phyloP scores from a whole-genome alignment of 768 basidiomycete genomes.

The Cystofilobasidium ferigula region DNA sequence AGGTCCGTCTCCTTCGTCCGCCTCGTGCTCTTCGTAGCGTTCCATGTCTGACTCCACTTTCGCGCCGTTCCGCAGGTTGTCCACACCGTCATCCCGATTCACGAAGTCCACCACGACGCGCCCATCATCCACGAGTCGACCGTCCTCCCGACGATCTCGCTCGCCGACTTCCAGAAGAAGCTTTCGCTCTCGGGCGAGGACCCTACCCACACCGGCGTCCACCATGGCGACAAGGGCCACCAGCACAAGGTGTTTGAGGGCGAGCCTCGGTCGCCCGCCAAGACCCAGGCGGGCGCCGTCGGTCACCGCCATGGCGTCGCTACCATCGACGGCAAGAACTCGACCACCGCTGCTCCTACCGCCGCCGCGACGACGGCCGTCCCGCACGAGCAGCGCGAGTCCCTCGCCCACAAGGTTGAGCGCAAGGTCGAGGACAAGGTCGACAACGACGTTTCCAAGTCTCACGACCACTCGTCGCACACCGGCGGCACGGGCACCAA shows the following conservation, averaged over 20 bases:
- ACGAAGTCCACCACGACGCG: conserved; percentile 39
- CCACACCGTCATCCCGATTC: conserved; percentile 39
- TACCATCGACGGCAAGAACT: not conserved
- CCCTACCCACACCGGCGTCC: not conserved
- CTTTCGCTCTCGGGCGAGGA: conserved; percentile 1
- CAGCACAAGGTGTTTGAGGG: conserved; percentile 19
- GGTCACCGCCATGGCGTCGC: not conserved
- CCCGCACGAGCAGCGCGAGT: no score
- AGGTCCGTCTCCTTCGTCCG: no score
- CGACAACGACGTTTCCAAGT: no score
- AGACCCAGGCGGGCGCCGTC: not conserved
- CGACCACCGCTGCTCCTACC: no score
- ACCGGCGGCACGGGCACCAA: no score
- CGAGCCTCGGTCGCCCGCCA: not conserved
- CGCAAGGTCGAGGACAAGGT: no score
- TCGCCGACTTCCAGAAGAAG: conserved; percentile 22
- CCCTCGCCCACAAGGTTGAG: no score
- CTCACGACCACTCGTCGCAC: no score
- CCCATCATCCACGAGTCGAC: conserved; percentile 28
- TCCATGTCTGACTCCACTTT: no score
- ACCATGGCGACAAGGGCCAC: conserved; percentile 13
- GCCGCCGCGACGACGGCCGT: no score
- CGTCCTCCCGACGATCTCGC: conserved; percentile 15
- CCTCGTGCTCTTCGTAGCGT: no score
- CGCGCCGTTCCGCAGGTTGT: no score